A percentile compares a stretch with the other conserved stretches of the same genome.
phyloP scores from a whole-genome alignment of 208 protist genomes.

The Trypanosoma melophagium region DNA sequence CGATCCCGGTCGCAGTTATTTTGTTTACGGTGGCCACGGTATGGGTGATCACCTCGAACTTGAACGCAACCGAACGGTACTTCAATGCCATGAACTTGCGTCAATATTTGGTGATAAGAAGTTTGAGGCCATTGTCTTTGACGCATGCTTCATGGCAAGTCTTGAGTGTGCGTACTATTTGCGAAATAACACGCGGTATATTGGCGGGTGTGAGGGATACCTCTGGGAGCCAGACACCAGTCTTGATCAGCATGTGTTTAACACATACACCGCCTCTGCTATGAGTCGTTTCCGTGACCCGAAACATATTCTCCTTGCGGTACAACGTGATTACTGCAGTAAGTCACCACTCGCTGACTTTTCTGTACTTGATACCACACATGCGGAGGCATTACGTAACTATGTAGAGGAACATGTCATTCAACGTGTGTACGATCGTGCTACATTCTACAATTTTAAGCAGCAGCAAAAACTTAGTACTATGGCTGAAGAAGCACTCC shows the following conservation, averaged over 20 bases:
- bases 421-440: constrained; percentile 73
- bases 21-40: constrained; percentile 86
- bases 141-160: constrained; percentile 89
- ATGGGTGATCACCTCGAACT: constrained; percentile 89
- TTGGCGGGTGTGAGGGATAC: constrained; percentile 84
- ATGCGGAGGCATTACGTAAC: constrained; percentile 52
- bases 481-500: constrained; percentile 46
- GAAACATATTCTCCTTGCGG: constrained; percentile 49
- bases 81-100: constrained; percentile 82
- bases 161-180: constrained; percentile 83
- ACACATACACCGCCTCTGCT: constrained; percentile 68
- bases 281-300: constrained; percentile 76
- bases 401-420: constrained; percentile 74
- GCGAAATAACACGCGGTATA: constrained; percentile 79
- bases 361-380: constrained; percentile 69
- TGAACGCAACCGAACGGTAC: constrained; percentile 46
- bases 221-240: constrained; percentile 81
- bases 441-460: constrained; percentile 61
- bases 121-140: constrained; percentile 86
- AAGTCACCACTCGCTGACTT: constrained; percentile 73
- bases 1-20: constrained; percentile 72
- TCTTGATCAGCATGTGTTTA: constrained; percentile 82
- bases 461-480: constrained; percentile 56
- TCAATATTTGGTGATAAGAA: constrained; percentile 48
- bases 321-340: constrained; percentile 76